Evolutionary conservation across 2,329 filamentous ascomycete genomes (phyloP).

Genomic region (Fonsecaea pedrosoi): DNA sequence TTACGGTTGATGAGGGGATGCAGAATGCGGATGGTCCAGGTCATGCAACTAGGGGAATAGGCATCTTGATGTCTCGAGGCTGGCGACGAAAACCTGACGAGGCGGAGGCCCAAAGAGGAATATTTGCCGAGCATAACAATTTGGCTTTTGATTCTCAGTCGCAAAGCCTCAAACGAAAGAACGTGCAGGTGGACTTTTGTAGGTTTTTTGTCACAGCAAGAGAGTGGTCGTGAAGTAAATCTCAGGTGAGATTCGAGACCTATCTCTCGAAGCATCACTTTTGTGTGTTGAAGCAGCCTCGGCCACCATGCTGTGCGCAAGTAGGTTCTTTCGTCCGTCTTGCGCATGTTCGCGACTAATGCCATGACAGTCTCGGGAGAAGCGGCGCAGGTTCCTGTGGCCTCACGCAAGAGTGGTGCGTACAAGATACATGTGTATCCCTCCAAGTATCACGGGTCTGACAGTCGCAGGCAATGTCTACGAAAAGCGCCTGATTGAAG

Average conservation of each 20-base stretch:
- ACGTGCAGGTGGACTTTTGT: slow-evolving; percentile 11
- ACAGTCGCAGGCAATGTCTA: slow-evolving; percentile 75
- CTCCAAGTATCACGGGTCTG: slow-evolving; percentile 41
- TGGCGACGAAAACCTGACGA: neutral
- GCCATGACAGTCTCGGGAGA: slow-evolving; percentile 83
- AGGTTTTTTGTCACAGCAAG: neutral
- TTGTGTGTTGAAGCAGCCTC: neutral
- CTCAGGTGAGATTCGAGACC: neutral
- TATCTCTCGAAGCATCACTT: neutral
- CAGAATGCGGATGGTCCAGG: neutral
- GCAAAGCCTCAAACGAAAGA: neutral
- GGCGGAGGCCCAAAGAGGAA: neutral
- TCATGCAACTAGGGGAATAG: neutral
- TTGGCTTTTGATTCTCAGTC: slow-evolving; percentile 8
- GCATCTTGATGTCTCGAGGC: neutral
- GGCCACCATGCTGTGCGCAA: slow-evolving; percentile 37
- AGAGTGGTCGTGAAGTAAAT: neutral
- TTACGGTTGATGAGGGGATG: neutral
- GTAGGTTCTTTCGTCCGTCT: slow-evolving; percentile 22
- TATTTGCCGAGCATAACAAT: slow-evolving; percentile 19
- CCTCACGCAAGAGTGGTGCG: slow-evolving; percentile 91
- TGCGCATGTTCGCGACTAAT: slow-evolving; percentile 15
- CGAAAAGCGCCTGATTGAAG: slow-evolving; percentile 92
- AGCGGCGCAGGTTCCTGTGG: slow-evolving; percentile 91
- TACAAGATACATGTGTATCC: slow-evolving; percentile 37